Conservation (phyloP, 805 yeast species). For the Metschnikowia chrysomelidarum region DNA sequence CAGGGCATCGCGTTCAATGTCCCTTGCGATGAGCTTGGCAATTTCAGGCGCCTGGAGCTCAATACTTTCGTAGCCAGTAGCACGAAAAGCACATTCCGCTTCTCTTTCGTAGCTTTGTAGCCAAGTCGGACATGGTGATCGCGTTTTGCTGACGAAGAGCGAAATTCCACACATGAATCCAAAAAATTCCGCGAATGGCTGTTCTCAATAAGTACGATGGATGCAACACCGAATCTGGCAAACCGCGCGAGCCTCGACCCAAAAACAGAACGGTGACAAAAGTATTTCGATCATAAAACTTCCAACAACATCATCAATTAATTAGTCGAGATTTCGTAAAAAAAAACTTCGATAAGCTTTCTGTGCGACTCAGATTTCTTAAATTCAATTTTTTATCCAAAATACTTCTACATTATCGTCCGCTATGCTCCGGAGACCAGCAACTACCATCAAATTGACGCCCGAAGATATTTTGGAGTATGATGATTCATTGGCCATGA, state of each 20-base stretch:
- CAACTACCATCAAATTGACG: slow-evolving; percentile 62
- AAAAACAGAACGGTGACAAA: no score
- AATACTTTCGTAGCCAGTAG: not conserved
- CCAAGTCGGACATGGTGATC: slow-evolving; percentile 1
- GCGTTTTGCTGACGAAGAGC: slow-evolving; percentile 6
- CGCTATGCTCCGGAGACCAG: slow-evolving; percentile 68
- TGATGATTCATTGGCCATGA: slow-evolving; percentile 33
- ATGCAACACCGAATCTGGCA: no score
- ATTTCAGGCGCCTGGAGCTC: slow-evolving; percentile 8
- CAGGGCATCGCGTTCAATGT: slow-evolving; percentile 8
- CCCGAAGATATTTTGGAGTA: slow-evolving; percentile 64
- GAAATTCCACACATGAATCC: slow-evolving; percentile 23
- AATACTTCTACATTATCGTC: not conserved
- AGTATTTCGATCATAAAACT: no score
- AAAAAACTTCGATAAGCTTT: no score
- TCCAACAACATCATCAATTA: no score
- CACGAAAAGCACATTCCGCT: no score
- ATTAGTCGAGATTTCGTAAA: no score
- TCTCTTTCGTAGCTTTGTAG: not conserved
- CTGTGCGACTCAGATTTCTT: no score
- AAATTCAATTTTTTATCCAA: no score
- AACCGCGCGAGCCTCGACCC: no score
- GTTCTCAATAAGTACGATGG: no score
- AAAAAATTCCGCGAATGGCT: no score
- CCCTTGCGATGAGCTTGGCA: slow-evolving; percentile 8